Conservation (phyloP, 768 basidiomycete species). For the Suillus discolor region DNA sequence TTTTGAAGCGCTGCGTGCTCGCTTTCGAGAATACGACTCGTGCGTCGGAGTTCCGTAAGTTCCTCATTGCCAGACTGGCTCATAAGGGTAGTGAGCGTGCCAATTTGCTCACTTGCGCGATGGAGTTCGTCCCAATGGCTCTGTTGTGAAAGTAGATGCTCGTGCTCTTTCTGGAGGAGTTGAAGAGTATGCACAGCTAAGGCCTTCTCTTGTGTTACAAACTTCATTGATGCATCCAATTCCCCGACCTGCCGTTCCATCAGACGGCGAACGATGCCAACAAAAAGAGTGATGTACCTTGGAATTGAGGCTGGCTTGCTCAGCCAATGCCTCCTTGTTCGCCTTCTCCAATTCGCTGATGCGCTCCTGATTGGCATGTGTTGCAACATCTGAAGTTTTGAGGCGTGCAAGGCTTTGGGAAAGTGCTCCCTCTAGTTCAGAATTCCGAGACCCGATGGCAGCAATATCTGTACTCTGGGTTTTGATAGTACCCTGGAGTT, state of each 20-base stretch:
- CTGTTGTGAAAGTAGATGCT: constrained; percentile 62
- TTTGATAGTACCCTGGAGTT: constrained; percentile 46
- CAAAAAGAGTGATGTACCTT: constrained; percentile 49
- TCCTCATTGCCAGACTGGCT: constrained; percentile 71
- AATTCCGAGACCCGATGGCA: constrained; percentile 50
- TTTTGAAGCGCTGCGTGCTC: constrained; percentile 71
- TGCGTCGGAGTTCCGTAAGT: constrained; percentile 64
- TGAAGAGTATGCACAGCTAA: constrained; percentile 50
- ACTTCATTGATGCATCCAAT: constrained; percentile 58
- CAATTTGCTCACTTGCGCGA: constrained; percentile 72
- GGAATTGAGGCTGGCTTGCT: constrained; percentile 57
- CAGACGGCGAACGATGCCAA: neutral
- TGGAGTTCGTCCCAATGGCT: constrained; percentile 80
- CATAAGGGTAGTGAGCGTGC: constrained; percentile 61
- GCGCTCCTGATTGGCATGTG: constrained; percentile 60
- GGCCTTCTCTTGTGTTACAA: constrained; percentile 67
- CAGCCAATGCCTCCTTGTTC: constrained; percentile 54
- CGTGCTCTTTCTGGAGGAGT: constrained; percentile 60
- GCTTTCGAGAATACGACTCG: constrained; percentile 58
- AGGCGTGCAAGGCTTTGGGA: constrained; percentile 70
- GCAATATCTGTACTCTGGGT: constrained; percentile 48
- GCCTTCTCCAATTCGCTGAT: constrained; percentile 63
- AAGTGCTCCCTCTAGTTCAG: constrained; percentile 73
- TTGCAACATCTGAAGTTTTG: constrained; percentile 70
- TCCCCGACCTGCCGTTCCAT: constrained; percentile 52